phyloP scores from a whole-genome alignment of 441 rosid species.

The Corymbia calophylla region DNA sequence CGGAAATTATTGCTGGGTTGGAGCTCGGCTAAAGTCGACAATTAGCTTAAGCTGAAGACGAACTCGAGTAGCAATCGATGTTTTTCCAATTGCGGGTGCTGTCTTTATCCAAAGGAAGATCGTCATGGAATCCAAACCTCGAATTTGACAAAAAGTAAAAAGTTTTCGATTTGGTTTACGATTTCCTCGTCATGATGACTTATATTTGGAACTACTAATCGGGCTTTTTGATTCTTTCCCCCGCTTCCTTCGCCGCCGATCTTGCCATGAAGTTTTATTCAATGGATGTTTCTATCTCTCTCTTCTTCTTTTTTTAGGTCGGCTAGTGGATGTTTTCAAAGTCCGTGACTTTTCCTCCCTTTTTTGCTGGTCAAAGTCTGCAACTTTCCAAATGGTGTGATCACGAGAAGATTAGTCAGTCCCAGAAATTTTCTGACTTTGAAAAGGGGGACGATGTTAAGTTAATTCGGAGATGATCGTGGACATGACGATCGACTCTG shows the following conservation, averaged over 20 bases:
- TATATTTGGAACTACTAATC: background rate
- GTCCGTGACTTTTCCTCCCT: background rate
- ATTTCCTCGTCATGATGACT: background rate
- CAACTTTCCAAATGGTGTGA: background rate
- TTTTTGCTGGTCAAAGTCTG: background rate
- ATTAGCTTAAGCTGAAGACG: no score
- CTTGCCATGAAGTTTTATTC: background rate
- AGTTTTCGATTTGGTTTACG: background rate
- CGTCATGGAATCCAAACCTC: background rate
- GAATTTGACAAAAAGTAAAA: background rate
- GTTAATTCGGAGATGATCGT: background rate
- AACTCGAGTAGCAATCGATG: no score
- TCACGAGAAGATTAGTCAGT: background rate
- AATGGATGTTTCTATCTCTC: background rate
- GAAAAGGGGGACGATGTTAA: background rate
- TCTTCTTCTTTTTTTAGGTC: rapidly evolving
- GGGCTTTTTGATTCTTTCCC: background rate
- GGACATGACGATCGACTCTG: background rate
- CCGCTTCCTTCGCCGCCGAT: background rate
- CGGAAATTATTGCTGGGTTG: background rate
- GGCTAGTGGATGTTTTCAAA: background rate
- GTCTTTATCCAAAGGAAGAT: background rate
- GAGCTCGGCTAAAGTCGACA: background rate
- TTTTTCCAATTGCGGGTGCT: background rate
- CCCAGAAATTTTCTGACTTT: background rate